These are phyloP conservation scores for Penicillium sp. DNA, from an alignment of 2,329 filamentous ascomycete genomes.

Conservation along the genomic window DNA sequence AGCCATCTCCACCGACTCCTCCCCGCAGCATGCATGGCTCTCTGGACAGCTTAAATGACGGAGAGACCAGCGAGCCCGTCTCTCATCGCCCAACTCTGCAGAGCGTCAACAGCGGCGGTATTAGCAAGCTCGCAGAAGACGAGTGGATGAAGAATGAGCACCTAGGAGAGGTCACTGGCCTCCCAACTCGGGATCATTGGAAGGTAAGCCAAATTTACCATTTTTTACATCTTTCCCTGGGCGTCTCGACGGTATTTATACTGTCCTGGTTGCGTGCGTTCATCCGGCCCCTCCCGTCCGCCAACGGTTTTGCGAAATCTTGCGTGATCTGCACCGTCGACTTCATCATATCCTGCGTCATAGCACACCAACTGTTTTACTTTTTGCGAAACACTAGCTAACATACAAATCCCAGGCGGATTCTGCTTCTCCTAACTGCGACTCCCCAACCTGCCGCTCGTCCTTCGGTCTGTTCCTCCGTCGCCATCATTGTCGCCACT, in stretches of 20 bases:
- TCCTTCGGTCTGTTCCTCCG: constrained; percentile 66
- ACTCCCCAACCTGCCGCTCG: constrained; percentile 61
- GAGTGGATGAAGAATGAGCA: constrained; percentile 59
- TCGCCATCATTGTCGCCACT: constrained; percentile 70
- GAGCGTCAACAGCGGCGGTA: constrained; percentile 42
- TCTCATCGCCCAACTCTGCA: constrained; percentile 48
- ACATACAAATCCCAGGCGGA: constrained; percentile 55
- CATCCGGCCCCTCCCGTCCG: constrained; percentile 27
- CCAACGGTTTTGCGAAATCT: constrained; percentile 30
- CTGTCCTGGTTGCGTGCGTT: constrained; percentile 28
- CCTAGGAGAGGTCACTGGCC: constrained; percentile 61
- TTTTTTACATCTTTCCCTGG: neutral
- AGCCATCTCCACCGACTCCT: constrained; percentile 51
- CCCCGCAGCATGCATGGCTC: constrained; percentile 61
- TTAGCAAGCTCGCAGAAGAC: constrained; percentile 56
- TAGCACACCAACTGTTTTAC: constrained; percentile 5
- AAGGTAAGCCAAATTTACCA: constrained; percentile 55
- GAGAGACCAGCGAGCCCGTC: constrained; percentile 40
- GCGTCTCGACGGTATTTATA: constrained; percentile 27
- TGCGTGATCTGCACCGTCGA: constrained; percentile 28
- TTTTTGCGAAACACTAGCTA: constrained; percentile 17
- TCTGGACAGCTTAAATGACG: constrained; percentile 52
- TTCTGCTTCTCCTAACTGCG: constrained; percentile 60
- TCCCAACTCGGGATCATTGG: constrained; percentile 68
- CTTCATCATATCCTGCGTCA: constrained; percentile 16